A percentile compares a stretch with the other conserved stretches of the same genome.
Evolutionary conservation across 1,139 yeast genomes (phyloP).

Genomic region (Pichia sp.): DNA sequence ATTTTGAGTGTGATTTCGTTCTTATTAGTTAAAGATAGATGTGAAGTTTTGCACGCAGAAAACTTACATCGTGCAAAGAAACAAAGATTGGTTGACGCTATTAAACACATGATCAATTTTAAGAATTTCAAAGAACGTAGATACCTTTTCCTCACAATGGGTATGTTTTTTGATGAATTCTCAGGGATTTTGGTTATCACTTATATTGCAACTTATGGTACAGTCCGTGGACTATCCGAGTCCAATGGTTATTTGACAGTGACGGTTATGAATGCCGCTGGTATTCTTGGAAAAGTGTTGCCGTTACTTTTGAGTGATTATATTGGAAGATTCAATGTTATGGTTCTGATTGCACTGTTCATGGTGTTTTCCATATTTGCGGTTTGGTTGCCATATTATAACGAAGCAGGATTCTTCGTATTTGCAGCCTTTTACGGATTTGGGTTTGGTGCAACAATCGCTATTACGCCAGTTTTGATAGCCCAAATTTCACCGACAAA

Average conservation of each 20-base stretch:
- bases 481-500: constrained; percentile 65
- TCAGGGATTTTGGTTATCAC: constrained; percentile 26
- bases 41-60: constrained; percentile 29
- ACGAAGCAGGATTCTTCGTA: constrained; percentile 33
- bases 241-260: constrained; percentile 44
- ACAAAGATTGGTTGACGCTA: constrained; percentile 36
- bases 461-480: constrained; percentile 39
- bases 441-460: constrained; percentile 30
- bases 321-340: constrained; percentile 52
- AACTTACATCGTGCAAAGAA: constrained; percentile 6
- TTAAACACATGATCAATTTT: constrained; percentile 41
- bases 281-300: constrained; percentile 48
- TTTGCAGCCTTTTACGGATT: constrained; percentile 42
- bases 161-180: constrained; percentile 28
- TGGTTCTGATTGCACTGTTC: constrained; percentile 39
- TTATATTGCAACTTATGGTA: constrained; percentile 52
- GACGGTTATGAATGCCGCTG: constrained; percentile 47
- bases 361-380: constrained; percentile 35
- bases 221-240: constrained; percentile 41
- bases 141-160: constrained; percentile 32
- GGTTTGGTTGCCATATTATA: constrained; percentile 48
- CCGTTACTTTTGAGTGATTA: constrained; percentile 50
- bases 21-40: constrained; percentile 24
- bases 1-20: constrained; percentile 35
- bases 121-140: constrained; percentile 41